A percentile compares a stretch with the other conserved stretches of the same genome.
phyloP scores from a whole-genome alignment of 208 protist genomes.

The Leishmania braziliensis region DNA sequence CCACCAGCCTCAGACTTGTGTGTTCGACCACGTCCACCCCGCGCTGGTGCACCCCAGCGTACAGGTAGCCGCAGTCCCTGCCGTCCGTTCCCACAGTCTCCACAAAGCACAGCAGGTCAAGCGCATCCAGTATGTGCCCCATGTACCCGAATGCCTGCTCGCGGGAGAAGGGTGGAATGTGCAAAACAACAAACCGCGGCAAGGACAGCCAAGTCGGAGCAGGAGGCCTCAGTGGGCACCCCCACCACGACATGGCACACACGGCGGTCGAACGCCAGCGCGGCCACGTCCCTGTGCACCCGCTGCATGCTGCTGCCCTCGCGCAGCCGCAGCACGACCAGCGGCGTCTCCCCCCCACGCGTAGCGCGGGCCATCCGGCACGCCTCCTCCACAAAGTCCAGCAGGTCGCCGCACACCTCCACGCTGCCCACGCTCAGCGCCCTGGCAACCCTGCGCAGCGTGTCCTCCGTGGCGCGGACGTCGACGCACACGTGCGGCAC shows the following conservation, averaged over 20 bases:
- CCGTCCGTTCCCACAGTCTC: background rate
- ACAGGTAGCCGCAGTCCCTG: background rate
- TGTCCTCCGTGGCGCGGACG: no score
- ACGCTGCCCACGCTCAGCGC: slow-evolving; percentile 78
- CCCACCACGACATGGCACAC: slow-evolving; percentile 79
- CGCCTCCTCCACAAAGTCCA: slow-evolving; percentile 69
- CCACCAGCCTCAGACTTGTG: no score
- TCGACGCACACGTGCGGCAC: no score
- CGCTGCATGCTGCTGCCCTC: slow-evolving; percentile 61
- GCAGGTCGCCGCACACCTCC: slow-evolving; percentile 82
- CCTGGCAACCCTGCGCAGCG: slow-evolving; percentile 36
- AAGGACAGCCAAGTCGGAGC: slow-evolving; percentile 56
- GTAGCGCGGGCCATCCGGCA: no score
- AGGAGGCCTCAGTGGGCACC: slow-evolving; percentile 63
- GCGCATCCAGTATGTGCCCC: slow-evolving; percentile 71
- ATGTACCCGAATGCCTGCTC: slow-evolving; percentile 77
- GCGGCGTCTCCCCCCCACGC: no score
- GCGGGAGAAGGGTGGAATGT: slow-evolving; percentile 73
- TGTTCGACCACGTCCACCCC: no score
- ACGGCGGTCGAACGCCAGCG: slow-evolving; percentile 68
- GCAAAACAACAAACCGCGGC: slow-evolving; percentile 75
- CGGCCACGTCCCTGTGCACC: slow-evolving; percentile 74
- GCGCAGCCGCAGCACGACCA: slow-evolving; percentile 60
- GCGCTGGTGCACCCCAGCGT: background rate
- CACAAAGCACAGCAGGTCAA: slow-evolving; percentile 42